Base-by-base conservation (phyloP, 257 asterid species). In the Nicotiana paniculata region DNA sequence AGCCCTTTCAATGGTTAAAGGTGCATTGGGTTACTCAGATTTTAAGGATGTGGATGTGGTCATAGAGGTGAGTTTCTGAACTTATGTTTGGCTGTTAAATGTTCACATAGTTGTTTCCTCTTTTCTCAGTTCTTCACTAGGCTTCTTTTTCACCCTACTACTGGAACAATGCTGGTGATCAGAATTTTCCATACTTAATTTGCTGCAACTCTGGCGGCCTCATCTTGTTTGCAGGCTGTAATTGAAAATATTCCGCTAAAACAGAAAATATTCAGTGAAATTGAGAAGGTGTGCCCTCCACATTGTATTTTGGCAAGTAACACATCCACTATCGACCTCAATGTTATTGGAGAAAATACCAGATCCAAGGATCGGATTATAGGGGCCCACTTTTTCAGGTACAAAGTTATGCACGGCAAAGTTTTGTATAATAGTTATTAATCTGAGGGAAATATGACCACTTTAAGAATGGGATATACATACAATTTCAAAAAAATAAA, bases 301-400 rank as follows among this genome's bases (percentile, higher is more conserved):
- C 97, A 94, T 85, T 96, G 99, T 88, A 91, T 96, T 86, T 90
- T 96, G 90, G 98, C 99, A 79, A 85, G 94, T 84, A 96, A 94
- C 85, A 95, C 99, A 79, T 94, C 98, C 57, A 96, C 99, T 58
- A 96, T 96, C 83, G 97, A 96, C 86, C 97, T 96, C 87, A 90
- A 93, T 83, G 35, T 89, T 61, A 77, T 96, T 86, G 99, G 98
- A 82, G 93, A 92, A 86, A 89, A 86, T 85, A 94, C 90, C 77
- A 89, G 85, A 85, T 93, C 99, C 79, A 94, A 91, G 85, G 97
- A 93, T 83, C 90, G 97, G 85, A 87, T 96, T 61, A 87, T 96
- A 81, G 99, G 99, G 77, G 99, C 99, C 78, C 98, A 96, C 89
- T 96, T 96, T 89, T 96, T 96, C 95, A 96, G 99, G 99, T 96